A percentile compares a stretch with the other conserved stretches of the same genome.
phyloP scores from a whole-genome alignment of 176 grass and related monocot genomes.

The Paspalum notatum region DNA sequence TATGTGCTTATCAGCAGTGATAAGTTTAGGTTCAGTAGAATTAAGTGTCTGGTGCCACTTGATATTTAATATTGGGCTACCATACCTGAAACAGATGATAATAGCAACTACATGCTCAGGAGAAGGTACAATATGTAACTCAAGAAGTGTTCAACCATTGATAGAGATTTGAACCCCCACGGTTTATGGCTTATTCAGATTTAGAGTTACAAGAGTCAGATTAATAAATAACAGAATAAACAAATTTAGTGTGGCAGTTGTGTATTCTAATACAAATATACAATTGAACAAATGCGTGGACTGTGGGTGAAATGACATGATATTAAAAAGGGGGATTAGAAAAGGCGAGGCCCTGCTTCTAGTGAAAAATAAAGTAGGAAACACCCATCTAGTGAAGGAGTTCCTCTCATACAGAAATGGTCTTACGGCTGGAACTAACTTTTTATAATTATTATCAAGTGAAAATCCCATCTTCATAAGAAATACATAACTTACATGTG shows the following conservation, averaged over 20 bases:
- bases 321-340: neutral
- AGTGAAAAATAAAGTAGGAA: slow-evolving; percentile 14
- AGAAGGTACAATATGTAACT: slow-evolving; percentile 25
- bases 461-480: slow-evolving; percentile 2
- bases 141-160: slow-evolving; percentile 10
- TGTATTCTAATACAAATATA: neutral
- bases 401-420: slow-evolving; percentile 6
- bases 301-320: slow-evolving; percentile 16
- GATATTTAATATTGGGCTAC: slow-evolving; percentile 81
- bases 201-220: neutral
- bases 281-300: neutral
- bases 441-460: neutral
- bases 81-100: slow-evolving; percentile 69
- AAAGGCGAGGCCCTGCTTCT: neutral
- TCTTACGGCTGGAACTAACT: slow-evolving; percentile 1
- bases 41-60: slow-evolving; percentile 96
- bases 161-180: neutral
- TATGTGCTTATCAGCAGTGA: slow-evolving; percentile 83
- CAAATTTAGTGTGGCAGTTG: slow-evolving; percentile 10
- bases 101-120: neutral
- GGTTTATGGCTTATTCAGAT: neutral
- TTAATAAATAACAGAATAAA: neutral
- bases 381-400: slow-evolving; percentile 9
- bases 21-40: slow-evolving; percentile 80
- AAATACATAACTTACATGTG: slow-evolving; percentile 78